Percentiles rank a stretch among this genome's conserved stretches.
Conservation (phyloP, 768 basidiomycete species). For the Tylopilus sp. region DNA sequence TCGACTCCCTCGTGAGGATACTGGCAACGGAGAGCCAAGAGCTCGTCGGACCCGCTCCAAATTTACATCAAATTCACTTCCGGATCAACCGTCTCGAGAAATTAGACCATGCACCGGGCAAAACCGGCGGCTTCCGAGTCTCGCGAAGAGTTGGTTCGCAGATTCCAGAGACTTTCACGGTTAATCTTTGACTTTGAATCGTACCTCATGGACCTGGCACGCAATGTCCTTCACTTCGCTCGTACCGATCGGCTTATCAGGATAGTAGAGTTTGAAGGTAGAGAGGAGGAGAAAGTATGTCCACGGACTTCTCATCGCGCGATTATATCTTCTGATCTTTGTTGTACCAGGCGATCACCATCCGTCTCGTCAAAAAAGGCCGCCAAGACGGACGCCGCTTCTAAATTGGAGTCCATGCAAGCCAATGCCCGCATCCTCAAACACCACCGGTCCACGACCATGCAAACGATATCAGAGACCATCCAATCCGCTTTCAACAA, state of each 20-base stretch:
- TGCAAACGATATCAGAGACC: constrained; percentile 69
- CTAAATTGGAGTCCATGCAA: constrained; percentile 90
- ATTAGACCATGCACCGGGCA: constrained; percentile 92
- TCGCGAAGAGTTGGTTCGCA: constrained; percentile 63
- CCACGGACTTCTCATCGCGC: too few relatives aligned
- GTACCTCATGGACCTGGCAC: too few relatives aligned
- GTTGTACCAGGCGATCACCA: too few relatives aligned
- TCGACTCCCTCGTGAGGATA: constrained; percentile 75
- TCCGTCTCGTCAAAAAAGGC: constrained; percentile 93
- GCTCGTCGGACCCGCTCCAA: constrained; percentile 80
- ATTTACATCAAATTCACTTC: constrained; percentile 86
- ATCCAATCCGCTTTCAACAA: constrained; percentile 72
- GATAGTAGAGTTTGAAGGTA: constrained; percentile 89
- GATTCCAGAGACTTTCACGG: constrained; percentile 87
- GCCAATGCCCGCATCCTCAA: constrained; percentile 92
- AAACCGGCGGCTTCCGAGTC: constrained; percentile 72
- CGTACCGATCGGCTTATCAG: constrained; percentile 80
- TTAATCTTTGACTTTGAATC: too few relatives aligned
- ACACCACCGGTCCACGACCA: constrained; percentile 89
- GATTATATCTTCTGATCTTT: too few relatives aligned
- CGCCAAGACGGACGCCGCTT: constrained; percentile 87
- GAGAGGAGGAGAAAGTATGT: constrained; percentile 87
- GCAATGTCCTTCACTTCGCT: constrained; percentile 72
- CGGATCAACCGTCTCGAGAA: constrained; percentile 90
- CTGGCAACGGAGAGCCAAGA: constrained; percentile 71